A percentile compares a stretch with the other conserved stretches of the same genome.
These are phyloP conservation scores for Hyphopichia burtonii DNA, from an alignment of 1,139 yeast genomes.

Conservation along the genomic window DNA sequence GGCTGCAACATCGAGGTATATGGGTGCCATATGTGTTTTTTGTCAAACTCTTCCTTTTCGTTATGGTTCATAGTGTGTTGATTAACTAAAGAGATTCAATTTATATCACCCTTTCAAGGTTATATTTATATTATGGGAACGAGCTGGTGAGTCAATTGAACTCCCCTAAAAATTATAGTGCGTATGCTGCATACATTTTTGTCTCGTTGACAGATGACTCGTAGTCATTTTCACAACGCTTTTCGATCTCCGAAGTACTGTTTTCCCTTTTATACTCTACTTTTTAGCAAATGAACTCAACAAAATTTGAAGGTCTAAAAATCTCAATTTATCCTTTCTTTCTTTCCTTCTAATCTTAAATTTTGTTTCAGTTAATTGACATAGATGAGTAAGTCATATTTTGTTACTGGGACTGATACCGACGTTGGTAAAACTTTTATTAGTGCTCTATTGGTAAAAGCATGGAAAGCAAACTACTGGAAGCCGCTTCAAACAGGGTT, in stretches of 20 bases:
- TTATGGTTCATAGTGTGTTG: not conserved
- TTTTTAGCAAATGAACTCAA: too few species aligned
- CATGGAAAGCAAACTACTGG: constrained; percentile 27
- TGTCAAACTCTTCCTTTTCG: constrained; percentile 17
- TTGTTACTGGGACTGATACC: constrained; percentile 30
- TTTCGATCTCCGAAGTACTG: not conserved
- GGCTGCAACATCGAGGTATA: constrained; percentile 25
- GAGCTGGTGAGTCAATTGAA: too few species aligned
- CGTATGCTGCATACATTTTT: too few species aligned
- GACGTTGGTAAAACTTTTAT: constrained; percentile 31
- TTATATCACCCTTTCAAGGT: too few species aligned
- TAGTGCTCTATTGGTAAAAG: constrained; percentile 20
- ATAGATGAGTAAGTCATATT: constrained; percentile 14
- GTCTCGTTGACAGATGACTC: constrained; percentile 1
- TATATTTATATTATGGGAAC: too few species aligned
- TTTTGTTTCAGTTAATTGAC: too few species aligned
- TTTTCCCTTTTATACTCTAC: too few species aligned
- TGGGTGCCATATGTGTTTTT: constrained; percentile 29
- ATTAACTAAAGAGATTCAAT: too few species aligned
- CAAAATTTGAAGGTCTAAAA: too few species aligned
- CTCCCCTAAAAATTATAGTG: too few species aligned
- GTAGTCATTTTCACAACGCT: constrained; percentile 1
- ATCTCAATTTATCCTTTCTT: too few species aligned
- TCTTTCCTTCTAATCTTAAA: not conserved
- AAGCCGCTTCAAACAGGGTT: constrained; percentile 30